Evolutionary conservation across 331 rosid species (phyloP).

Genomic region (Malus hybrid): DNA sequence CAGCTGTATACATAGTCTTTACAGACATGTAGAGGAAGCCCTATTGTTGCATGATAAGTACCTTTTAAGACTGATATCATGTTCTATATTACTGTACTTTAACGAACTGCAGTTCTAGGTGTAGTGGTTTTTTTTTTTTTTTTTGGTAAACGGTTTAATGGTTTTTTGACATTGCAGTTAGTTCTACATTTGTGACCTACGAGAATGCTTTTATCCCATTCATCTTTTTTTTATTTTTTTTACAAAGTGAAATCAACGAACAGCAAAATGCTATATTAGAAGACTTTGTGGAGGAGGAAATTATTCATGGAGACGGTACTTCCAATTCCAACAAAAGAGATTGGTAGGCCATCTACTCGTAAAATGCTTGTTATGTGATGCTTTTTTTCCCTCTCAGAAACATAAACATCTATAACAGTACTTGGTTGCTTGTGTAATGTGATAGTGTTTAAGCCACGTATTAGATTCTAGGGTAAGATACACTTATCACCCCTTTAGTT

Average conservation of each 20-base stretch:
- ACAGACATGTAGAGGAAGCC: background rate
- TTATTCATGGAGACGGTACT: constrained; percentile 37
- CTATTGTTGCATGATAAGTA: background rate
- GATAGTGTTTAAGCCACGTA: background rate
- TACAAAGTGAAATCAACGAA: constrained; percentile 54
- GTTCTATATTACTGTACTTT: background rate
- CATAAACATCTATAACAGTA: background rate
- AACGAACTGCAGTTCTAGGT: background rate
- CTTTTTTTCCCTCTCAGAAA: background rate
- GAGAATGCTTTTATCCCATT: constrained; percentile 22
- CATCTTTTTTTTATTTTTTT: constrained; percentile 12
- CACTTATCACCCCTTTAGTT: background rate
- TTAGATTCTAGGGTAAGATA: background rate
- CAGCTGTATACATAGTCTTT: background rate
- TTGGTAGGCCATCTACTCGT: constrained; percentile 36
- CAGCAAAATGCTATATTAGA: constrained; percentile 78
- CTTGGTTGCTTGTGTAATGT: background rate
- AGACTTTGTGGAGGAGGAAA: constrained; percentile 84
- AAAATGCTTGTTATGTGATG: background rate
- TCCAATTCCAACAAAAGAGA: constrained; percentile 39
- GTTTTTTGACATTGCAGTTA: background rate
- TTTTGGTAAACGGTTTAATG: too few species aligned
- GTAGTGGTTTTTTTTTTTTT: too few species aligned
- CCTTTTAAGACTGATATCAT: background rate
- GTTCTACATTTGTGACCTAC: background rate